A percentile compares a stretch with the other conserved stretches of the same genome.
Evolutionary conservation across 2,329 filamentous ascomycete species (phyloP).

Genomic region (Aschersonia sp.): DNA sequence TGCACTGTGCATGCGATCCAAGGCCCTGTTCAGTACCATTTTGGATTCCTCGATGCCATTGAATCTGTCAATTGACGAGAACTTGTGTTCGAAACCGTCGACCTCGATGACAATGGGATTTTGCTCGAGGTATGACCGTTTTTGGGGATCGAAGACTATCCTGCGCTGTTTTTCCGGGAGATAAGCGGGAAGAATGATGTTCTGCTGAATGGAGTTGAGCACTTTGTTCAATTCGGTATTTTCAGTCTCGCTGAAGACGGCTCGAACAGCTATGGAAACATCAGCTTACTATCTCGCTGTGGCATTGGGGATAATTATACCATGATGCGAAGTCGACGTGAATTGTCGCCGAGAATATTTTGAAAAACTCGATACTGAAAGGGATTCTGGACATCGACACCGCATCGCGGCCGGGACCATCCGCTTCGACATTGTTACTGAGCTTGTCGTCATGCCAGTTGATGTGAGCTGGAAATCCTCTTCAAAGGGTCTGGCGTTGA

Average conservation of each 20-base stretch:
- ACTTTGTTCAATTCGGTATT: slow-evolving; percentile 36
- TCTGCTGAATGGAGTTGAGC: slow-evolving; percentile 38
- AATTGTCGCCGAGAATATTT: slow-evolving; percentile 10
- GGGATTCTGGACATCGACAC: slow-evolving; percentile 8
- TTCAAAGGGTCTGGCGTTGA: too few species aligned
- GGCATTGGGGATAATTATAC: slow-evolving; percentile 9
- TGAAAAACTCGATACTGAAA: background rate
- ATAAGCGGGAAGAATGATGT: slow-evolving; percentile 47
- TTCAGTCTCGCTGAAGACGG: slow-evolving; percentile 35
- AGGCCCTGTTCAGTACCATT: slow-evolving; percentile 19
- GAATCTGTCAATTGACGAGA: slow-evolving; percentile 29
- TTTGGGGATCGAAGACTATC: slow-evolving; percentile 32
- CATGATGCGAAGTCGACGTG: slow-evolving; percentile 14
- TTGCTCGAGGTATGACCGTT: slow-evolving; percentile 31
- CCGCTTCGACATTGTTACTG: slow-evolving; percentile 7
- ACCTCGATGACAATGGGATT: slow-evolving; percentile 45
- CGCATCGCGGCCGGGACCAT: slow-evolving; percentile 12
- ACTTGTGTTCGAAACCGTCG: slow-evolving; percentile 38
- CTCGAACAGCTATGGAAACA: slow-evolving; percentile 14
- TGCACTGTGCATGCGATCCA: slow-evolving; percentile 29
- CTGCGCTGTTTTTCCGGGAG: slow-evolving; percentile 38
- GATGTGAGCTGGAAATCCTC: background rate
- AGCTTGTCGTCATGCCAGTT: background rate
- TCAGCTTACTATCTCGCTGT: slow-evolving; percentile 3
- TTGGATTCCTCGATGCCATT: slow-evolving; percentile 28